phyloP scores from a whole-genome alignment of 371 early-diverging fungal genomes.

The Mucor racemosus region DNA sequence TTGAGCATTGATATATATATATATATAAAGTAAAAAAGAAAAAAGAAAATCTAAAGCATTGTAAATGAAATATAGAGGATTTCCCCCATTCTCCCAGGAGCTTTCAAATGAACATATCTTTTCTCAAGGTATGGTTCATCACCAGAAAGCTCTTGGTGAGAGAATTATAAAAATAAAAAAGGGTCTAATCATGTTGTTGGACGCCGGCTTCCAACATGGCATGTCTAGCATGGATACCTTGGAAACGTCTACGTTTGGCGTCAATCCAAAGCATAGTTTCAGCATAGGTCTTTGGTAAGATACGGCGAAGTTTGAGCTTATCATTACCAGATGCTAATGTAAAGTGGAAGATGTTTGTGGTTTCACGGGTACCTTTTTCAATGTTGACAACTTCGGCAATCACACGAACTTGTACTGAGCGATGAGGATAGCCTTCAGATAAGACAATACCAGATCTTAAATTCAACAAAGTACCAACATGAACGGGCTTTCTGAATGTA shows the following conservation, averaged over 20 bases:
- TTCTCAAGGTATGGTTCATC: too few relatives aligned
- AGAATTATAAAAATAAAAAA: too few relatives aligned
- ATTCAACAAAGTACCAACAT: constrained; percentile 79
- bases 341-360: constrained; percentile 84
- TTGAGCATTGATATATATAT: neutral
- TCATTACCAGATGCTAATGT: constrained; percentile 58
- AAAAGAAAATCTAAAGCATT: neutral
- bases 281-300: constrained; percentile 71
- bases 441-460: constrained; percentile 74
- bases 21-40: neutral
- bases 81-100: too few relatives aligned
- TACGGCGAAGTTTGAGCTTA: constrained; percentile 29
- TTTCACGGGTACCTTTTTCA: constrained; percentile 53
- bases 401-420: constrained; percentile 71
- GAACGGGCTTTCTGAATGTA: constrained; percentile 82
- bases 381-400: constrained; percentile 81
- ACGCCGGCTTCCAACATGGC: constrained; percentile 28
- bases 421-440: constrained; percentile 53
- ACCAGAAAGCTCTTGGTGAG: too few relatives aligned
- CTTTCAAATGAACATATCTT: too few relatives aligned
- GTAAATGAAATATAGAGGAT: neutral
- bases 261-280: constrained; percentile 77
- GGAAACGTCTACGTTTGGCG: constrained; percentile 59
- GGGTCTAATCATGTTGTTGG: neutral
- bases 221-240: constrained; percentile 36